Evolutionary conservation across 208 protist species (phyloP).

Genomic region (Trypanosoma avium): DNA sequence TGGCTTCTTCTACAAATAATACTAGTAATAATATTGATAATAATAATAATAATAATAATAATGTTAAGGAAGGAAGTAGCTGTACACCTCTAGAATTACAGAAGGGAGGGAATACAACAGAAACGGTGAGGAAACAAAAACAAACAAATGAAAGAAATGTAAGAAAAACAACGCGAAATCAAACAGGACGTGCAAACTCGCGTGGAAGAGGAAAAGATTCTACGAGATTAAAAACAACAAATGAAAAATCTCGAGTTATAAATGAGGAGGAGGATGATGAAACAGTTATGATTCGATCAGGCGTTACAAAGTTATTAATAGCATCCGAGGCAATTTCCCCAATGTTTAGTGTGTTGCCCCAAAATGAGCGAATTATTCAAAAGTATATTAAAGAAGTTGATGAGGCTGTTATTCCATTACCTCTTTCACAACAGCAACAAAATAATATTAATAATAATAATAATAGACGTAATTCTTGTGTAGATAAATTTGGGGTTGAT

Average conservation of each 20-base stretch:
- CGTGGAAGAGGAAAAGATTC: background rate
- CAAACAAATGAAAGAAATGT: background rate
- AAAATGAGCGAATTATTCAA: slow-evolving; percentile 39
- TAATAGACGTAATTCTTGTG: background rate
- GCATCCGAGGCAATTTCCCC: slow-evolving; percentile 68
- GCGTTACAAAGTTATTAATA: slow-evolving; percentile 85
- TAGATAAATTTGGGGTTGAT: too few species aligned
- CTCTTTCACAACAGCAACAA: background rate
- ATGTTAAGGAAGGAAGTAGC: too few species aligned
- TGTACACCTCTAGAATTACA: background rate
- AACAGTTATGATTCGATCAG: slow-evolving; percentile 54
- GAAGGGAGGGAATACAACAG: too few species aligned
- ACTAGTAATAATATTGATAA: background rate
- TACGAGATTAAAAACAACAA: background rate
- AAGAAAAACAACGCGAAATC: background rate
- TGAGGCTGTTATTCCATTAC: slow-evolving; percentile 24
- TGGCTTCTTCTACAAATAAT: background rate
- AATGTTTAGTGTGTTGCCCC: slow-evolving; percentile 62
- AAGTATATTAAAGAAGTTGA: slow-evolving; percentile 67
- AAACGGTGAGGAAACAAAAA: background rate
- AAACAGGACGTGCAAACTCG: too few species aligned
- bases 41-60: background rate
- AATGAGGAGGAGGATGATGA: slow-evolving; percentile 43
- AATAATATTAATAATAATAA: background rate
- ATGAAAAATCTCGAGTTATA: background rate